A percentile compares a stretch with the other conserved stretches of the same genome.
phyloP scores from a whole-genome alignment of 2,329 filamentous ascomycete genomes.

The Colletotrichum gigasporum region DNA sequence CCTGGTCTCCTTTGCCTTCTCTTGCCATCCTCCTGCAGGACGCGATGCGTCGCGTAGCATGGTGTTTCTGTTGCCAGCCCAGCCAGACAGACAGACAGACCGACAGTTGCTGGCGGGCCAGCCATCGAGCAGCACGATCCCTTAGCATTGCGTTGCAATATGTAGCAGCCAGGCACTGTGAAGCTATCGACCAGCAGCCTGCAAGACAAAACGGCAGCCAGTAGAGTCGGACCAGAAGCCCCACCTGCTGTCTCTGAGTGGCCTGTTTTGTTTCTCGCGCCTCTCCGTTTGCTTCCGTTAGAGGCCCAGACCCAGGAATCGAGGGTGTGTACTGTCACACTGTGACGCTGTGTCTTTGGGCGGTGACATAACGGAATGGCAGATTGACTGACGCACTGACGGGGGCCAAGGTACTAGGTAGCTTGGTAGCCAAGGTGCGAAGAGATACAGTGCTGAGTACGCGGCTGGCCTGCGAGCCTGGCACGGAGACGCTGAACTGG shows the following conservation, averaged over 20 bases:
- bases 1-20: neutral
- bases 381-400: slow-evolving; percentile 19
- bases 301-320: neutral
- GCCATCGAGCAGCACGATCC: no score
- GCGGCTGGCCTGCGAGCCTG: neutral
- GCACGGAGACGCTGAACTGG: no score
- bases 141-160: neutral
- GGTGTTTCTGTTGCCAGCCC: no score
- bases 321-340: slow-evolving; percentile 10
- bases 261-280: slow-evolving; percentile 11
- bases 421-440: neutral
- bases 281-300: slow-evolving; percentile 5
- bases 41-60: no score
- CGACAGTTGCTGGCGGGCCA: slow-evolving; percentile 2
- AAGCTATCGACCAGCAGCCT: no score
- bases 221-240: neutral
- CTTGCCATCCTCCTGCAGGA: slow-evolving; percentile 1
- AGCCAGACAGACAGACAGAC: slow-evolving; percentile 7
- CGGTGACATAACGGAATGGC: slow-evolving; percentile 15
- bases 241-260: slow-evolving; percentile 12
- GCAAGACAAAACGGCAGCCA: neutral
- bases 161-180: neutral
- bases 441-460: neutral
- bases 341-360: neutral
- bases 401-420: slow-evolving; percentile 4